A percentile compares a stretch with the other conserved stretches of the same genome.
Evolutionary conservation across 108 stramenopile genomes (phyloP).

Genomic region (Pseudonitzschia delicatissima): DNA sequence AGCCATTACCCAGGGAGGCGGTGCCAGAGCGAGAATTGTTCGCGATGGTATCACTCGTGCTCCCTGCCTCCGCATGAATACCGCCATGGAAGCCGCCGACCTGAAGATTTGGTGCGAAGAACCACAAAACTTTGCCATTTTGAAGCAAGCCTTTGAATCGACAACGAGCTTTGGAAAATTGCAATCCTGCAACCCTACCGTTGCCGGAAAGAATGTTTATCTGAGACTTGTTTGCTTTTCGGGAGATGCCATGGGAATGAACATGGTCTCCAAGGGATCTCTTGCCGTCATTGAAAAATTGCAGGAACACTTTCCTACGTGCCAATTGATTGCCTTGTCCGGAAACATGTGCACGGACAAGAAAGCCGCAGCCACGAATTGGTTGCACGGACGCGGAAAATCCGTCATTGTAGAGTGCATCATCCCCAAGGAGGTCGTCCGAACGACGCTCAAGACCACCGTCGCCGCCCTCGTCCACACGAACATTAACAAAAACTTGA

Average conservation of each 20-base stretch:
- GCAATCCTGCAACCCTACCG: conserved; percentile 66
- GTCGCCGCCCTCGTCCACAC: conserved; percentile 89
- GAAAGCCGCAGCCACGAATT: conserved; percentile 97
- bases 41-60: conserved; percentile 98
- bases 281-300: conserved; percentile 87
- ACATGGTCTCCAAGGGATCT: conserved; percentile 97
- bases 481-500: conserved; percentile 94
- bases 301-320: conserved; percentile 61
- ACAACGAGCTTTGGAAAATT: conserved; percentile 96
- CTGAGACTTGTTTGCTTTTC: conserved; percentile 91
- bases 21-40: conserved; percentile 70
- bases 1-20: conserved; percentile 87
- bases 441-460: conserved; percentile 90
- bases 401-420: conserved; percentile 92
- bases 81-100: conserved; percentile 87
- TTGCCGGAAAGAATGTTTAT: conserved; percentile 95
- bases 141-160: conserved; percentile 94
- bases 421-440: conserved; percentile 84
- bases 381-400: conserved; percentile 98
- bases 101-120: conserved; percentile 85
- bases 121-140: conserved; percentile 74
- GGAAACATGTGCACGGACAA: conserved; percentile 99
- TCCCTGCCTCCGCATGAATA: conserved; percentile 86
- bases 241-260: conserved; percentile 99
- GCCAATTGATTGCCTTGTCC: conserved; percentile 86